phyloP scores from a whole-genome alignment of 257 asterid genomes.

The Nicotiana undulata region DNA sequence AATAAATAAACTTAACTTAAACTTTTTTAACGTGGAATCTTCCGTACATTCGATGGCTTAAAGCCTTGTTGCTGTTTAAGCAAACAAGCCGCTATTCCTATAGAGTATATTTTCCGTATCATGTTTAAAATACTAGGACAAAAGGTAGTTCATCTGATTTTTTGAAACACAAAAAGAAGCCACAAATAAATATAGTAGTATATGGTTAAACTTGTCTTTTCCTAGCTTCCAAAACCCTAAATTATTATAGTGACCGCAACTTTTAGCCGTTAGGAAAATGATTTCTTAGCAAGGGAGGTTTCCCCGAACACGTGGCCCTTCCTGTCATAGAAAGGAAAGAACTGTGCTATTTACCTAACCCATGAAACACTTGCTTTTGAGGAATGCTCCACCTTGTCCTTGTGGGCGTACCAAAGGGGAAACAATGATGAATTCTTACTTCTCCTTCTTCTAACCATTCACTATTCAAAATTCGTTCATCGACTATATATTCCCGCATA shows the following conservation, averaged over 20 bases:
- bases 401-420: background rate
- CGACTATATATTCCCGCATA: too few relatives aligned
- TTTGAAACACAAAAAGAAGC: too few relatives aligned
- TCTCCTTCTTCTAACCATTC: background rate
- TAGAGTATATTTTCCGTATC: too few relatives aligned
- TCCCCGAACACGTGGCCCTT: constrained; percentile 10
- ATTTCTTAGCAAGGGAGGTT: constrained; percentile 31
- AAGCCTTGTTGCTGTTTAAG: too few relatives aligned
- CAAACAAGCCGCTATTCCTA: too few relatives aligned
- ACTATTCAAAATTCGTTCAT: too few relatives aligned
- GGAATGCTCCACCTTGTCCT: background rate
- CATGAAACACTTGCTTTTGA: background rate
- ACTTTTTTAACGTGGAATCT: too few relatives aligned
- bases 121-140: too few relatives aligned
- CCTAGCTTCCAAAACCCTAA: background rate
- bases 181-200: background rate
- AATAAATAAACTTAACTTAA: too few relatives aligned
- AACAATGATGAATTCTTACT: background rate
- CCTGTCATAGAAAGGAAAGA: background rate
- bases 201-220: background rate
- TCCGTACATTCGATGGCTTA: too few relatives aligned
- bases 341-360: background rate
- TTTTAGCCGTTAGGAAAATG: background rate
- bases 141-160: too few relatives aligned
- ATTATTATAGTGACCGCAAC: background rate